These are phyloP conservation scores for Cerrena zonata DNA, from an alignment of 1,284 basidiomycete genomes.

Conservation along the genomic window DNA sequence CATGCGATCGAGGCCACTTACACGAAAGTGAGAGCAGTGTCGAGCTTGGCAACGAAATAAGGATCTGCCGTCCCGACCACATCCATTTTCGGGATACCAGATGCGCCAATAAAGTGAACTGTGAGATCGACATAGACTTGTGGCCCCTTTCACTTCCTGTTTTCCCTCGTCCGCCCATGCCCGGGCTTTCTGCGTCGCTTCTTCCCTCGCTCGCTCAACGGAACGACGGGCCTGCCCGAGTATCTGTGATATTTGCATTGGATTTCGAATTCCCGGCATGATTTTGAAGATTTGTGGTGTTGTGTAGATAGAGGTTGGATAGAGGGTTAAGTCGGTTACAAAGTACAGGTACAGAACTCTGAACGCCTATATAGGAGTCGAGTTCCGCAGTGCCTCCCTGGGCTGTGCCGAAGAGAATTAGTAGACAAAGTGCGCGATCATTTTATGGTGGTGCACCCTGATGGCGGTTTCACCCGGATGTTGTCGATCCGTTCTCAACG, in stretches of 20 bases:
- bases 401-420: too few species aligned
- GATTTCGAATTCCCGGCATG: constrained; percentile 16
- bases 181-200: constrained; percentile 8
- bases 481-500: too few species aligned
- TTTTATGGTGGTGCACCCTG: too few species aligned
- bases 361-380: too few species aligned
- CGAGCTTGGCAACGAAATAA: constrained; percentile 64
- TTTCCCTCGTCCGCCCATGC: constrained; percentile 11
- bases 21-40: constrained; percentile 58
- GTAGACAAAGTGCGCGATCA: too few species aligned
- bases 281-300: not conserved
- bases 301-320: too few species aligned
- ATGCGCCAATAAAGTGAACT: constrained; percentile 67
- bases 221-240: constrained; percentile 11
- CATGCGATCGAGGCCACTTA: constrained; percentile 24
- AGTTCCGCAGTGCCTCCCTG: too few species aligned
- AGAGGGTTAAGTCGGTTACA: too few species aligned
- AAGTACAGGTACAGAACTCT: too few species aligned
- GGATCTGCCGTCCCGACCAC: constrained; percentile 64
- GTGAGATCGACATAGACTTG: constrained; percentile 45
- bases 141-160: constrained; percentile 6
- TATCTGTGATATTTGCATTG: constrained; percentile 14
- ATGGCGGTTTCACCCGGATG: too few species aligned
- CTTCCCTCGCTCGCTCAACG: constrained; percentile 10
- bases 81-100: constrained; percentile 63